Conservation (phyloP, 2,329 filamentous ascomycete genomes). For the Diaporthe citriasiana region DNA sequence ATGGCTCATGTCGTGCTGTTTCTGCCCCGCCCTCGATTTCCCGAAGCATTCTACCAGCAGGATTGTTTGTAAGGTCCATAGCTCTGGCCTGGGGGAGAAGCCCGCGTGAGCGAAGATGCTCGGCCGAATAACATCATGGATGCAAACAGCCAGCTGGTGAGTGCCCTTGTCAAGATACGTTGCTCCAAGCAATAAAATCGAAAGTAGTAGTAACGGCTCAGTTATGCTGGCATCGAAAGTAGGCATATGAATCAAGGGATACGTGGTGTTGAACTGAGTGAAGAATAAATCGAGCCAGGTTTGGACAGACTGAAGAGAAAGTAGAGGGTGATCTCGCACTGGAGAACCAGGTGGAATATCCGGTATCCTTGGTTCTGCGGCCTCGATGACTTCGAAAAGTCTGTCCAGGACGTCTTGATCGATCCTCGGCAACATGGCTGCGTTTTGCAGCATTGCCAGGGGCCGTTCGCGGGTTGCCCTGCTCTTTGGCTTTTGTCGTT, state of each 20-base stretch:
- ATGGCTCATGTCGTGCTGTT: conserved; percentile 74
- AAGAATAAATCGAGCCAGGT: conserved; percentile 72
- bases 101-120: conserved; percentile 70
- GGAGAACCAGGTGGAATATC: conserved; percentile 54
- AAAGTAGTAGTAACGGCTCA: conserved; percentile 66
- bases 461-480: conserved; percentile 45
- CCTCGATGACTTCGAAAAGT: conserved; percentile 65
- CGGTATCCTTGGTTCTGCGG: conserved; percentile 56
- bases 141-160: conserved; percentile 72
- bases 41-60: conserved; percentile 75
- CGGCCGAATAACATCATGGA: conserved; percentile 71
- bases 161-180: conserved; percentile 72
- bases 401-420: conserved; percentile 57
- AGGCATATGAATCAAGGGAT: conserved; percentile 70
- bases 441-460: conserved; percentile 47
- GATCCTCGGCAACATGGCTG: conserved; percentile 49
- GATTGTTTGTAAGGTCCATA: conserved; percentile 74
- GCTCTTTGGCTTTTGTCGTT: conserved; percentile 2
- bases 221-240: conserved; percentile 66
- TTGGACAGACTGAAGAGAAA: conserved; percentile 66
- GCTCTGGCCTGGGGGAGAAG: conserved; percentile 70
- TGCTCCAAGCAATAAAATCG: conserved; percentile 71
- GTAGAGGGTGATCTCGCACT: conserved; percentile 63
- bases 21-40: conserved; percentile 73
- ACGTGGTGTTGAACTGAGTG: conserved; percentile 70